Base-by-base conservation (phyloP, 176 grass and related monocot species). In the Cocos nucifera region DNA sequence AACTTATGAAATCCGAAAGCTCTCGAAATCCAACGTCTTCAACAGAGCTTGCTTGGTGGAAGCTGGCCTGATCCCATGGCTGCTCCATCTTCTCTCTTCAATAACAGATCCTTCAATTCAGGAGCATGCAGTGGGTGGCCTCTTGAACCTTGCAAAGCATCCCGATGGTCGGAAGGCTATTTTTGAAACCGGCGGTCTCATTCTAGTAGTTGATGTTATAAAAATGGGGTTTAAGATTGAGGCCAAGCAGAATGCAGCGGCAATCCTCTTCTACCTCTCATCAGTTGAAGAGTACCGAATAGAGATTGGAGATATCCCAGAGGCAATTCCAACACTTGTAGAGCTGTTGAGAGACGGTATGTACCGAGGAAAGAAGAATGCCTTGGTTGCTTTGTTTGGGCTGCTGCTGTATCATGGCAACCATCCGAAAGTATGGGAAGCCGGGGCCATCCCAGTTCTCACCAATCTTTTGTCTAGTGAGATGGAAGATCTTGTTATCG, bases 251-350 rank as follows among this genome's bases (percentile, higher is more conserved):
- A 90, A 91, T 77, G 87, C 92, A 15, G 84, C 73, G 17, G 87
- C 81, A 18, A 76, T 97, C 15, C 32, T 97, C 5, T 97, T 90
- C 87, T 90, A 91, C 71, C 80, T 97, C 1, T 83, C 92, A 3
- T 78, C 87, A n/a, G 53, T 75, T 58, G 57, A 69, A 26, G 75
- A 70, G n/a, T 83, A 83, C 81, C 72, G 78, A 58, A 59, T 59
- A n/a, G 87, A 82, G 75, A 88, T 91, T 56, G 50, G 73, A 30
- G 74, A 66, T 19, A 73, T 85, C 22, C 81, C 79, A 15, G 75
- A 88, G 56, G 81, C 92, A 4, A 68, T 91, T 16, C 75, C 87
- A 14, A 78, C 84, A 62, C 69, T 97, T 21, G 81, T 97, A 20
- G 50, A 53, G 54, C 71, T 91, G 21, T 63, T 77, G 23, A 68